Percentiles rank a stretch among this genome's conserved stretches.
Conservation (phyloP, 177 flowering plant species). For the Vitis hybrid region DNA sequence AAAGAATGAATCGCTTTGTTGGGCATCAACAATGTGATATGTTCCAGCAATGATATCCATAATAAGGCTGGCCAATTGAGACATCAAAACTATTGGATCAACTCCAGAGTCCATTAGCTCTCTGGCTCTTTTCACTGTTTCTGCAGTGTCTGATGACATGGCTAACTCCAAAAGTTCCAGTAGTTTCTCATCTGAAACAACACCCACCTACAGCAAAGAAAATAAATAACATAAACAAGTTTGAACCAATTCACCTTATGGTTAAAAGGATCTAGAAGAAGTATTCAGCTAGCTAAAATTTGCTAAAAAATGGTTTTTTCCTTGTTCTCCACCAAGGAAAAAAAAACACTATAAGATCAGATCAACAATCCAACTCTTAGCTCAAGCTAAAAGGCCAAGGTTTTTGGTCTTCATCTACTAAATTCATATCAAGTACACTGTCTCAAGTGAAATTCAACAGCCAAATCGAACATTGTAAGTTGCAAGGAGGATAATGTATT, state of each 20-base stretch:
- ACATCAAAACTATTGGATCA: constrained; percentile 92
- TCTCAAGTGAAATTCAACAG: too few species aligned
- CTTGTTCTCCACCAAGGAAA: too few species aligned
- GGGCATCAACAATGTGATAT: constrained; percentile 48
- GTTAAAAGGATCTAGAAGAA: not conserved
- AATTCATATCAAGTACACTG: too few species aligned
- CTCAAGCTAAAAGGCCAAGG: too few species aligned
- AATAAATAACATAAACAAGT: not conserved
- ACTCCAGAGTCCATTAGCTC: constrained; percentile 89
- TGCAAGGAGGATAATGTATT: too few species aligned
- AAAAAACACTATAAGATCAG: too few species aligned
- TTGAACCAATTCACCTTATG: not conserved
- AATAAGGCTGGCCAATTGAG: constrained; percentile 93
- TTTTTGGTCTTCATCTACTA: too few species aligned
- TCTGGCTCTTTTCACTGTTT: constrained; percentile 90
- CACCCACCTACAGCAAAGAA: constrained; percentile 63
- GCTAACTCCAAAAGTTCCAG: constrained; percentile 91
- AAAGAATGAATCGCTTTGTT: constrained; percentile 37
- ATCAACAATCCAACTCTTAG: too few species aligned
- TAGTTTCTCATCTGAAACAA: constrained; percentile 90
- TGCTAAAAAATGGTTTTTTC: too few species aligned
- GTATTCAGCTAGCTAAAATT: too few species aligned
- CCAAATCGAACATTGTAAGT: too few species aligned
- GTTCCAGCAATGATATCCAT: constrained; percentile 98
- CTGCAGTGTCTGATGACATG: constrained; percentile 92